Evolutionary conservation across 2,329 filamentous ascomycete species (phyloP).

Genomic region (Diaporthe sp.): DNA sequence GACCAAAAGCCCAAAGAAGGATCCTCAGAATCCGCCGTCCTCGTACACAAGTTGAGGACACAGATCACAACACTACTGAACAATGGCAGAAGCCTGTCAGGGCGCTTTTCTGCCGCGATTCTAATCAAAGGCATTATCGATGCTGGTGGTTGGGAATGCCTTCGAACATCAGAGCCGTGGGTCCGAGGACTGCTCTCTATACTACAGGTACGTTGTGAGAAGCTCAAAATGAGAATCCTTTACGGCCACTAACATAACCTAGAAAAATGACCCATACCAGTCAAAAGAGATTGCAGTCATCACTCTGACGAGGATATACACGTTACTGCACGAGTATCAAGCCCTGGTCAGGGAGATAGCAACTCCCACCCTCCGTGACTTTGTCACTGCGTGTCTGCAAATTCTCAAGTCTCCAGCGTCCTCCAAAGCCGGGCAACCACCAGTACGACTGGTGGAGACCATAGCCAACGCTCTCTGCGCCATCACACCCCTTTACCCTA

Average conservation of each 20-base stretch:
- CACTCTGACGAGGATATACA: constrained; percentile 84
- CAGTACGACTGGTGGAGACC: constrained; percentile 68
- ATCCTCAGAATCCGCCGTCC: constrained; percentile 71
- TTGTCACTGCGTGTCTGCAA: constrained; percentile 78
- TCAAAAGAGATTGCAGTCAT: constrained; percentile 83
- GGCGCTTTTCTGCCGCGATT: constrained; percentile 80
- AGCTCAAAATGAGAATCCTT: background rate
- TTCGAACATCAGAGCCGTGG: constrained; percentile 80
- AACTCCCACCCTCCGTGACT: constrained; percentile 81
- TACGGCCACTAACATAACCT: constrained; percentile 37
- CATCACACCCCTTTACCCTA: constrained; percentile 83
- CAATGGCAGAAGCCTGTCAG: constrained; percentile 76
- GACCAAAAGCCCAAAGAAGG: constrained; percentile 70
- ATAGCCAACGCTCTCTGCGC: constrained; percentile 78
- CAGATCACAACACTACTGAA: constrained; percentile 81
- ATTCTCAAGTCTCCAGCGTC: constrained; percentile 62
- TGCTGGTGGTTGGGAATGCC: constrained; percentile 83
- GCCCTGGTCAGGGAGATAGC: constrained; percentile 89
- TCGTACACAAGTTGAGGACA: constrained; percentile 85
- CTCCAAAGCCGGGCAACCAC: constrained; percentile 51
- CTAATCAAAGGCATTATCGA: constrained; percentile 86
- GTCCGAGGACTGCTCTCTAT: constrained; percentile 80
- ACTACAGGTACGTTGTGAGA: constrained; percentile 66
- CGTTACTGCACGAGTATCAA: constrained; percentile 82
- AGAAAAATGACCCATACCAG: constrained; percentile 82